Percentiles rank a stretch among this genome's conserved stretches.
Conservation (phyloP, 768 basidiomycete species). For the Strobilomyces dryophilus region DNA sequence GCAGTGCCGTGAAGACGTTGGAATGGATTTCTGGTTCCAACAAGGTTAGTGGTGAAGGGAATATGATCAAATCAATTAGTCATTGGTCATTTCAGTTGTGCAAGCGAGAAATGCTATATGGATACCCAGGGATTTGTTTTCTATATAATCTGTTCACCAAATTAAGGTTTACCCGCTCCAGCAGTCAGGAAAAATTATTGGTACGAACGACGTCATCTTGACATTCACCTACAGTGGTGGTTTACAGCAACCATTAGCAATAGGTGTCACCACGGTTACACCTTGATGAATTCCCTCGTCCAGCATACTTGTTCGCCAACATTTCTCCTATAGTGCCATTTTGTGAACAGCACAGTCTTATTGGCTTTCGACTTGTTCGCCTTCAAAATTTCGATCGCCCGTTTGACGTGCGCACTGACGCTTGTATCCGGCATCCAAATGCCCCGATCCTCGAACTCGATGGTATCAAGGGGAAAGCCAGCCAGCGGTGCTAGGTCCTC, state of each 20-base stretch:
- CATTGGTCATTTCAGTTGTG: too few relatives aligned
- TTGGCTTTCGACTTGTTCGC: constrained; percentile 2
- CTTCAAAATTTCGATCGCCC: neutral
- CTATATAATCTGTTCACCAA: too few relatives aligned
- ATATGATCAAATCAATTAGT: too few relatives aligned
- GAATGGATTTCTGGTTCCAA: too few relatives aligned
- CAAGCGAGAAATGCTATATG: too few relatives aligned
- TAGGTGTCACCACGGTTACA: constrained; percentile 8
- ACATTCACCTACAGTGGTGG: neutral
- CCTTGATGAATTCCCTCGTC: constrained; percentile 1
- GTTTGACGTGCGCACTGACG: neutral
- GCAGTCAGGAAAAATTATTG: too few relatives aligned
- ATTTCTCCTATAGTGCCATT: neutral
- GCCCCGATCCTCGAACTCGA: neutral
- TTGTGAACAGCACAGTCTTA: constrained; percentile 4
- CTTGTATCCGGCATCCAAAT: too few relatives aligned
- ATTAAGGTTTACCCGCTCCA: too few relatives aligned
- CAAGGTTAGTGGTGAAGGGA: too few relatives aligned
- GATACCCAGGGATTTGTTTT: too few relatives aligned
- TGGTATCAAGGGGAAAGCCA: neutral
- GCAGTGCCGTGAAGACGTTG: too few relatives aligned
- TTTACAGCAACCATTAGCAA: constrained; percentile 3
- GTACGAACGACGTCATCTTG: too few relatives aligned
- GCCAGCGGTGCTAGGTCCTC: neutral
- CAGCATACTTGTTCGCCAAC: neutral